phyloP scores from a whole-genome alignment of 2,329 filamentous ascomycete genomes.

The Phaeosphaeria sp. region DNA sequence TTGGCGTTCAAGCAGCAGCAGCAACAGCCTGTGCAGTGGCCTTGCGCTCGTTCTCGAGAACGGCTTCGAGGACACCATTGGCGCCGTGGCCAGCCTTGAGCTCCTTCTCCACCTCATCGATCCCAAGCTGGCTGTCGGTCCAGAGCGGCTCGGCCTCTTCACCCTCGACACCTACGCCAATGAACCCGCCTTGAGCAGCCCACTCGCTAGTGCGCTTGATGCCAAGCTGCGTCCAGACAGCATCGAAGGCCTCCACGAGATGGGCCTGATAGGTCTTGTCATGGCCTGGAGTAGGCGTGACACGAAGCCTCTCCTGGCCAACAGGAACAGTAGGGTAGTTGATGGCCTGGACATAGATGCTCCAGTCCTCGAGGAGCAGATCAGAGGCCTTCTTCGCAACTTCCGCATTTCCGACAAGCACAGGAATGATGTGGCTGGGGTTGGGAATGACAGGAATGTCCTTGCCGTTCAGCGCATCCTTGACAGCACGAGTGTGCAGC shows the following conservation, averaged over 20 bases:
- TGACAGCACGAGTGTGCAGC: slow-evolving; percentile 93
- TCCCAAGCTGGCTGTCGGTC: slow-evolving; percentile 86
- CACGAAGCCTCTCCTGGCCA: slow-evolving; percentile 94
- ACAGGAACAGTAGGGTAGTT: slow-evolving; percentile 98
- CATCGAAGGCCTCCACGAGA: slow-evolving; percentile 81
- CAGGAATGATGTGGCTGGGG: slow-evolving; percentile 92
- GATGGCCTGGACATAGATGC: slow-evolving; percentile 97
- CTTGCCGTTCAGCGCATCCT: slow-evolving; percentile 76
- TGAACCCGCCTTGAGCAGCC: slow-evolving; percentile 89
- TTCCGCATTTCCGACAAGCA: slow-evolving; percentile 93
- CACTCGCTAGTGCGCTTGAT: slow-evolving; percentile 95
- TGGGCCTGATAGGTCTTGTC: slow-evolving; percentile 83
- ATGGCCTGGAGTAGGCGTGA: slow-evolving; percentile 95
- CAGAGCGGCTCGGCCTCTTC: slow-evolving; percentile 75
- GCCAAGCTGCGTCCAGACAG: slow-evolving; percentile 84
- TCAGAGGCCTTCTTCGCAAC: slow-evolving; percentile 91
- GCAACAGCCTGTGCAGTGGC: slow-evolving; percentile 52
- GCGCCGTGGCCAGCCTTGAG: slow-evolving; percentile 58
- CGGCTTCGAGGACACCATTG: slow-evolving; percentile 54
- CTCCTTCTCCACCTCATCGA: slow-evolving; percentile 62
- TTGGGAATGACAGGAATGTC: slow-evolving; percentile 98
- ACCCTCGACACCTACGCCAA: slow-evolving; percentile 82
- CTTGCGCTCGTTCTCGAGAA: slow-evolving; percentile 55
- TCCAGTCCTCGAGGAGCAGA: slow-evolving; percentile 85
- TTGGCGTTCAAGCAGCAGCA: slow-evolving; percentile 44